Evolutionary conservation across 441 rosid genomes (phyloP).

Genomic region (Caryocar brasiliense): DNA sequence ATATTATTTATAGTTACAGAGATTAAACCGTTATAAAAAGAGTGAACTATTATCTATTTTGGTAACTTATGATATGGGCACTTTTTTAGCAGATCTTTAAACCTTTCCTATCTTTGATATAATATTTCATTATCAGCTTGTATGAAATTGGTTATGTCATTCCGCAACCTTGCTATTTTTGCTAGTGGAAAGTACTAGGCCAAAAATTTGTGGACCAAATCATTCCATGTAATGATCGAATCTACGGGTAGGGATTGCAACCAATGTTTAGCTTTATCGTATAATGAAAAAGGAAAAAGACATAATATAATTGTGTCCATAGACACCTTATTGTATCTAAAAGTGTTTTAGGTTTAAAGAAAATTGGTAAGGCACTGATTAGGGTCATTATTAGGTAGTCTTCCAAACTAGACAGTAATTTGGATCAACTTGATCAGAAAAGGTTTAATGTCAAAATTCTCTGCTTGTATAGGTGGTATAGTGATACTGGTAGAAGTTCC

Average conservation of each 20-base stretch:
- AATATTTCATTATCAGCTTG: neutral
- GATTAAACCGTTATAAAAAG: too few relatives aligned
- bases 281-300: neutral
- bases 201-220: neutral
- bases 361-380: neutral
- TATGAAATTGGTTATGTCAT: too few relatives aligned
- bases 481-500: too few relatives aligned
- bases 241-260: neutral
- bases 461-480: too few relatives aligned
- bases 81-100: neutral
- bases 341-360: neutral
- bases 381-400: neutral
- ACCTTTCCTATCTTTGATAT: neutral
- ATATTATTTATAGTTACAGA: too few relatives aligned
- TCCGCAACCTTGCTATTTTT: neutral
- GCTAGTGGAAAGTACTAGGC: neutral
- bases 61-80: neutral
- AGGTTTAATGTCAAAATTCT: neutral
- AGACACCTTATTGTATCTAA: neutral
- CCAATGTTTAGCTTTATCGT: neutral
- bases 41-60: too few relatives aligned
- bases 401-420: neutral
- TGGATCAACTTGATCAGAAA: neutral
- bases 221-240: neutral
- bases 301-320: neutral